Conservation (phyloP, 164 flowering plant genomes). For the Macadamia integrifolia region DNA sequence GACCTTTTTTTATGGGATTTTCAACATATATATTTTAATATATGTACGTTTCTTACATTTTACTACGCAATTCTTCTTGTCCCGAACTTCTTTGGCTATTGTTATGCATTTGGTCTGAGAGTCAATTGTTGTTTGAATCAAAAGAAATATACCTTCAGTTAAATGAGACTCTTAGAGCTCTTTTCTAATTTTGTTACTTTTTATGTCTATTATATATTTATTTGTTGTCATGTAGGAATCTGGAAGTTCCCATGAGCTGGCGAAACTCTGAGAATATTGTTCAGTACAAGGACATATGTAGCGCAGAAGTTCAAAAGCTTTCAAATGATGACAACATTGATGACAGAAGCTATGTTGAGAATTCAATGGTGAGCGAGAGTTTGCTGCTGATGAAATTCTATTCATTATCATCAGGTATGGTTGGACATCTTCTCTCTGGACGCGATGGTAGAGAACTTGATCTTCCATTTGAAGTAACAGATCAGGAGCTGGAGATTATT, state of each 20-base stretch:
- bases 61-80: neutral
- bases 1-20: no score
- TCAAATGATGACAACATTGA: conserved; percentile 13
- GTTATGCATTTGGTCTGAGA: neutral
- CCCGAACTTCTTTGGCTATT: neutral
- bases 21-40: no score
- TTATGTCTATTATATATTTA: neutral
- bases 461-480: conserved; percentile 81
- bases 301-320: neutral
- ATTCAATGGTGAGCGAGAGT: conserved; percentile 66
- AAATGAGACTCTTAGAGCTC: no score
- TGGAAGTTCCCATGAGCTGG: conserved; percentile 70
- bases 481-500: conserved; percentile 57
- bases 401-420: conserved; percentile 50
- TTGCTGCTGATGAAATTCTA: conserved; percentile 79
- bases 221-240: conserved; percentile 24
- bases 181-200: neutral
- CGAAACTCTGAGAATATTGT: conserved; percentile 22
- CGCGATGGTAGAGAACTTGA: conserved; percentile 52
- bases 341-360: conserved; percentile 45
- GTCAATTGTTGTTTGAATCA: no score
- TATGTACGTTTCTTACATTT: no score
- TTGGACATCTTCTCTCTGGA: conserved; percentile 55
- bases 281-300: conserved; percentile 21
- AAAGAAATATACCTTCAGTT: no score